Conservation (phyloP, 305 asterid species). For the Withania somnifera region DNA sequence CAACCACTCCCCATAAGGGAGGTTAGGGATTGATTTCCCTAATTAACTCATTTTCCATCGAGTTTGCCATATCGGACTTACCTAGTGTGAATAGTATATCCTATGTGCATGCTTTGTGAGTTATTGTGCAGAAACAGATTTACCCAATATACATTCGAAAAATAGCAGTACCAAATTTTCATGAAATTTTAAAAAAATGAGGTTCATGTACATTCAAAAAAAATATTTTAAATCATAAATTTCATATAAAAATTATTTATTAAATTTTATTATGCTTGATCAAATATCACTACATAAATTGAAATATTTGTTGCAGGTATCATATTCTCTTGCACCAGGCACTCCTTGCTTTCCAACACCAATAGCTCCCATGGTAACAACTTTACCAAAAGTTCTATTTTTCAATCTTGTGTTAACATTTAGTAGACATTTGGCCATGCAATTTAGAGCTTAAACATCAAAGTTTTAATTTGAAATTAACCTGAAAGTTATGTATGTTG, state of each 20-base stretch:
- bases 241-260: neutral
- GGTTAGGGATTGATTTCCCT: no score
- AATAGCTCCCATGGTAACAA: constrained; percentile 25
- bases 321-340: neutral
- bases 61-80: no score
- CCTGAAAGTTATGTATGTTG: no score
- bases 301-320: neutral
- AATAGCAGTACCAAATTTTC: no score
- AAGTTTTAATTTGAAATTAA: no score
- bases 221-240: neutral
- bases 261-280: neutral
- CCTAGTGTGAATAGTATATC: no score
- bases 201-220: neutral
- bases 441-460: neutral
- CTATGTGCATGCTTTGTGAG: no score
- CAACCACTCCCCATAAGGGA: no score
- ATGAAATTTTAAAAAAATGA: no score
- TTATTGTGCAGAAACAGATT: no score
- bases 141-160: no score
- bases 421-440: neutral
- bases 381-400: neutral
- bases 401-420: neutral
- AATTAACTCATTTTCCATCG: no score
- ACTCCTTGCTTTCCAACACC: constrained; percentile 42
- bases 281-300: neutral